Evolutionary conservation across 371 early-diverging fungal genomes (phyloP).

Genomic region (Thermomucor indicae-seudaticae): DNA sequence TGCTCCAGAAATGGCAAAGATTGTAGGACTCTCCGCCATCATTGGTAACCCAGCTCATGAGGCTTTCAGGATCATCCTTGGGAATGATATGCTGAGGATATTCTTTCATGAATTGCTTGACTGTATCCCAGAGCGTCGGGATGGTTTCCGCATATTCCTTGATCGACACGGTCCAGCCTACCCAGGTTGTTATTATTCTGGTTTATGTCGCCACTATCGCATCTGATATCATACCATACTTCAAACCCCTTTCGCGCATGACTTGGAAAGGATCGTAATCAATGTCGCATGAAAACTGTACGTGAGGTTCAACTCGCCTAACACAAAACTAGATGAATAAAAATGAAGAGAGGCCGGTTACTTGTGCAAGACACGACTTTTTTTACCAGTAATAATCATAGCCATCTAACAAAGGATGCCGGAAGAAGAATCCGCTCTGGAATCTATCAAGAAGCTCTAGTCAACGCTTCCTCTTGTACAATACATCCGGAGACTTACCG

Average conservation of each 20-base stretch:
- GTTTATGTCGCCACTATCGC: not conserved
- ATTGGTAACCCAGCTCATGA: constrained; percentile 27
- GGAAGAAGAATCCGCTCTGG: constrained; percentile 85
- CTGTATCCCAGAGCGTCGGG: constrained; percentile 73
- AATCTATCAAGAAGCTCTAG: constrained; percentile 25
- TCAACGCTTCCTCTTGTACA: too few species aligned
- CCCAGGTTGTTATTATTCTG: not conserved
- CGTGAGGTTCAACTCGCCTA: constrained; percentile 95
- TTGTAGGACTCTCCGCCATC: constrained; percentile 51
- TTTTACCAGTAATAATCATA: constrained; percentile 94
- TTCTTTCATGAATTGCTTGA: constrained; percentile 46
- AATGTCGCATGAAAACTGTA: constrained; percentile 85
- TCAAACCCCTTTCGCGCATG: constrained; percentile 73
- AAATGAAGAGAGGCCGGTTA: not conserved
- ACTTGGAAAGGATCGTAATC: constrained; percentile 89
- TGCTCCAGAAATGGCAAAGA: constrained; percentile 91
- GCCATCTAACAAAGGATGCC: constrained; percentile 71
- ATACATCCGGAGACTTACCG: constrained; percentile 32
- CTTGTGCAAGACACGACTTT: not conserved
- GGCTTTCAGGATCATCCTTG: constrained; percentile 12
- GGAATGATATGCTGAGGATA: constrained; percentile 32
- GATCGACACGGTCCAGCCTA: constrained; percentile 68
- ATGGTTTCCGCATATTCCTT: constrained; percentile 79
- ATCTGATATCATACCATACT: constrained; percentile 57
- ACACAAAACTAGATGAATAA: too few species aligned